Base-by-base conservation (phyloP, 352 stramenopile species). In the Phytophthora quininea region DNA sequence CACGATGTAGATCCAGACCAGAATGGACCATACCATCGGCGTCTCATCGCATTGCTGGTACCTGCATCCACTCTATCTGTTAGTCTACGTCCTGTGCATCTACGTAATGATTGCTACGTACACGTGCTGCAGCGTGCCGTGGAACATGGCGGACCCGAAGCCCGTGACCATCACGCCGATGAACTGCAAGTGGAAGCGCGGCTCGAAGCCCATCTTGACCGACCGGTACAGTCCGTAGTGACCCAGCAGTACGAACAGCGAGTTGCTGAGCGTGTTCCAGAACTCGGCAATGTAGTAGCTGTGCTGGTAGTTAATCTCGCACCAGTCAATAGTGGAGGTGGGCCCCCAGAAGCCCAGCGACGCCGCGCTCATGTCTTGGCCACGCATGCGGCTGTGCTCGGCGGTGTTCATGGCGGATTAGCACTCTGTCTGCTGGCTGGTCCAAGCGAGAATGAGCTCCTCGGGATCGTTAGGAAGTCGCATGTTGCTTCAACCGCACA, bases 321-420 rank as follows among this genome's bases (percentile, higher is more conserved):
- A 96, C 89, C 89, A 96, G 73, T 96, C 85, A 61, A 95, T 92
- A 7, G 86, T 92, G 32, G 89, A 82, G 19, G 86, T 93, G 9
- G 82, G 73, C 2, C 88, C 89, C 89, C 89, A 96, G 64, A 80
- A 94, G 12, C 79, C 71, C 27, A 58, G 12, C 8, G 54, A 27
- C 10, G 61, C 5, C 11, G 47, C 32, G 24, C 42, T 54, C 52
- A 50, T 47, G 29, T 15, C 60, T 40, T 1, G 37, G 24, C 11
- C 30, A 29, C 49, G 49, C 49, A 40, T 42, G 32, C 8, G 27
- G 29, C 11, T 54, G 31, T 11, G 49, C 6, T 54, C n/a, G 27
- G 6, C 27, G 32, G 32, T 29, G 47, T 31, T 33, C 6, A 14
- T n/a, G 24, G 10, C 27, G 47, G 19, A 24, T 24, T 24, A 24